Evolutionary conservation across 805 yeast genomes (phyloP).

Genomic region (Lipomyces starkeyi): DNA sequence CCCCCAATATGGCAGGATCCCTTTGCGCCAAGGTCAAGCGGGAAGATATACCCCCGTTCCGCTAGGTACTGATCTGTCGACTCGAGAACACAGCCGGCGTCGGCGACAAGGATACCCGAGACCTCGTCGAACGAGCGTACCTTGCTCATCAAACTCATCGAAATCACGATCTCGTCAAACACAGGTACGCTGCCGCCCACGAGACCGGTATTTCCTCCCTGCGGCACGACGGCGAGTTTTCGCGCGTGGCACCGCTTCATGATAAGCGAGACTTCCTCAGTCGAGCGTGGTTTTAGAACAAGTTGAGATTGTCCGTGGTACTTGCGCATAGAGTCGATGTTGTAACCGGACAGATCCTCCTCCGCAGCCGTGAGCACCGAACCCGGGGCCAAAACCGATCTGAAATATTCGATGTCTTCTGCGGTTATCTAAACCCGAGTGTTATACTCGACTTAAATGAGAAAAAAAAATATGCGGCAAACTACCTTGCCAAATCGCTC

Average conservation of each 20-base stretch:
- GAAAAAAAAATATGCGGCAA: not conserved
- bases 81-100: slow-evolving; percentile 90
- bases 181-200: slow-evolving; percentile 95
- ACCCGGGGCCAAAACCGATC: slow-evolving; percentile 59
- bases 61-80: slow-evolving; percentile 78
- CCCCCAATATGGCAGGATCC: slow-evolving; percentile 98
- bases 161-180: slow-evolving; percentile 84
- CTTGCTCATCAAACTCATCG: slow-evolving; percentile 72
- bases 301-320: slow-evolving; percentile 85
- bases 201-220: slow-evolving; percentile 95
- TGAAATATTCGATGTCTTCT: slow-evolving; percentile 67
- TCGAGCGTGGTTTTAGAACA: slow-evolving; percentile 80
- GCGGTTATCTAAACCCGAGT: not conserved
- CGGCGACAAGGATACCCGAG: slow-evolving; percentile 85
- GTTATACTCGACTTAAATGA: not conserved
- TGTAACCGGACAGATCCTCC: slow-evolving; percentile 71
- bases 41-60: slow-evolving; percentile 88
- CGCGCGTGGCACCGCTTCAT: slow-evolving; percentile 79
- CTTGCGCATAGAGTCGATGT: slow-evolving; percentile 94
- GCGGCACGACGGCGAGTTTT: slow-evolving; percentile 86
- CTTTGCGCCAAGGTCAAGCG: slow-evolving; percentile 93
- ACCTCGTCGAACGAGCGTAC: slow-evolving; percentile 80
- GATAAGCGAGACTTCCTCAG: slow-evolving; percentile 77
- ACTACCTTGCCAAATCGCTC: slow-evolving; percentile 31
- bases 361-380: slow-evolving; percentile 56